Percentiles rank a stretch among this genome's conserved stretches.
These are phyloP conservation scores for Colletotrichum sp. DNA, from an alignment of 2,329 filamentous ascomycete species.

Conservation along the genomic window DNA sequence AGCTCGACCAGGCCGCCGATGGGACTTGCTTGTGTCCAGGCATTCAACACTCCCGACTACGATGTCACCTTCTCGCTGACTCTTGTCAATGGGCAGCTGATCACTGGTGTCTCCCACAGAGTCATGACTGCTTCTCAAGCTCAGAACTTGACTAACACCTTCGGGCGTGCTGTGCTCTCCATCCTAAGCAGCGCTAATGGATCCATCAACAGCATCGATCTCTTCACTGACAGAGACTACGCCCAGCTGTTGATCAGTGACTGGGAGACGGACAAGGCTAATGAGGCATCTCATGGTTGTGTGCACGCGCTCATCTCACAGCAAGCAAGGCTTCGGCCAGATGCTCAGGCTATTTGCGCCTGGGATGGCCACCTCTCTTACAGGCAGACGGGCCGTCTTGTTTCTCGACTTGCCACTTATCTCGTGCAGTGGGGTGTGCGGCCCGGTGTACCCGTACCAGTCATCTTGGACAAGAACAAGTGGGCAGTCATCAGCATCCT, in stretches of 20 bases:
- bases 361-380: conserved; percentile 53
- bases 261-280: conserved; percentile 41
- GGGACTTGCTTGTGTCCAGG: conserved; percentile 37
- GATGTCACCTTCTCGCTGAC: conserved; percentile 52
- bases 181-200: conserved; percentile 47
- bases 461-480: conserved; percentile 73
- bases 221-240: conserved; percentile 61
- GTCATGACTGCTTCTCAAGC: conserved; percentile 49
- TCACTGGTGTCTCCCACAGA: conserved; percentile 49
- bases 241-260: conserved; percentile 60
- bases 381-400: conserved; percentile 40
- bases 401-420: conserved; percentile 43
- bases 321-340: conserved; percentile 41
- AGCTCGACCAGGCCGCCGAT: conserved; percentile 29
- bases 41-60: conserved; percentile 49
- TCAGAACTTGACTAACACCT: conserved; percentile 54
- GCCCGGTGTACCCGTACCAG: conserved; percentile 63
- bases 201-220: conserved; percentile 50
- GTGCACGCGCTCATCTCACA: conserved; percentile 51
- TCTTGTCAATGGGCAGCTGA: conserved; percentile 45
- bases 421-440: conserved; percentile 57
- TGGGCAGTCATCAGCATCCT: conserved; percentile 74
- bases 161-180: conserved; percentile 55
- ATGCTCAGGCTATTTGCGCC: conserved; percentile 45
- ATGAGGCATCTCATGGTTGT: conserved; percentile 44